Evolutionary conservation across 106 monocot species (phyloP).

Genomic region (Posidonia australis): DNA sequence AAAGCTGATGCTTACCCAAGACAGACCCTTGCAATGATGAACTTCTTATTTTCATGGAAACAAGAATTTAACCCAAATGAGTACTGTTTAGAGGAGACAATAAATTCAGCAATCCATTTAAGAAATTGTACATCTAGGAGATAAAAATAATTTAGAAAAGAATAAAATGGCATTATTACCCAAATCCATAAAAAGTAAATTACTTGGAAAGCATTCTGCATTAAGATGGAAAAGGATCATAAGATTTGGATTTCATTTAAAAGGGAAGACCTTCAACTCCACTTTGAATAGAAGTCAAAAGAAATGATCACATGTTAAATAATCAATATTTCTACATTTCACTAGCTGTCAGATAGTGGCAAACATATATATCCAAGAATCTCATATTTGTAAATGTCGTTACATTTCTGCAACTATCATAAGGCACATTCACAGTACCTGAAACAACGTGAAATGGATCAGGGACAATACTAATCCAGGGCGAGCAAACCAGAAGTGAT

Average conservation of each 20-base stretch:
- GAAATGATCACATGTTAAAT: background rate
- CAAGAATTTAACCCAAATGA: slow-evolving; percentile 70
- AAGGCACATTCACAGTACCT: slow-evolving; percentile 10
- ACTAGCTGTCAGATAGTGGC: background rate
- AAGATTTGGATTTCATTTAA: background rate
- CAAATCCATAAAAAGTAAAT: slow-evolving; percentile 40
- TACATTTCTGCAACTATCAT: background rate
- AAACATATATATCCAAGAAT: background rate
- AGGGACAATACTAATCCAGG: slow-evolving; percentile 51
- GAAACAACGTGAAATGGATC: slow-evolving; percentile 71
- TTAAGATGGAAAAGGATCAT: background rate
- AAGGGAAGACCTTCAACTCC: background rate
- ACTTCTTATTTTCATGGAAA: slow-evolving; percentile 36
- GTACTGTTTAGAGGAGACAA: slow-evolving; percentile 31
- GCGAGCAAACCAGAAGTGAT: slow-evolving; percentile 60
- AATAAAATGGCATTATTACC: slow-evolving; percentile 7
- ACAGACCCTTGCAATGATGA: slow-evolving; percentile 38
- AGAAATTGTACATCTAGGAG: background rate
- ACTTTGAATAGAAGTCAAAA: background rate
- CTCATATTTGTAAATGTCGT: background rate
- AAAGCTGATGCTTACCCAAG: slow-evolving; percentile 41
- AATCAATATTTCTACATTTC: background rate
- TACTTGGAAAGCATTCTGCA: slow-evolving; percentile 44
- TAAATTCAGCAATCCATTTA: background rate
- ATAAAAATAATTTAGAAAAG: background rate